phyloP scores from a whole-genome alignment of 2,329 filamentous ascomycete genomes.

The Fusarium cyanostomum region DNA sequence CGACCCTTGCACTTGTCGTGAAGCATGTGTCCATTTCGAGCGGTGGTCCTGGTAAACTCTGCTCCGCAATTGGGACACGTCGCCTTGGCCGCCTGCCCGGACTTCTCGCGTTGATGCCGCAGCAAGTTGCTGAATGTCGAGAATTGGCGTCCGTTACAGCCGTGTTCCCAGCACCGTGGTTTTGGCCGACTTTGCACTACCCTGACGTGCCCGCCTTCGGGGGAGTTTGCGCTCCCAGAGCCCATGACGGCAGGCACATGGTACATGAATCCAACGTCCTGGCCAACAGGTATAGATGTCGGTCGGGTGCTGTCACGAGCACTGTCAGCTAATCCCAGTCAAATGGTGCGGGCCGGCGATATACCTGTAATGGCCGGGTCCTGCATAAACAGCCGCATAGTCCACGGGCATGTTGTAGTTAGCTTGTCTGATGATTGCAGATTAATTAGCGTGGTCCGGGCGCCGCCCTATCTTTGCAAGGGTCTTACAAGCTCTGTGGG shows the following conservation, averaged over 20 bases:
- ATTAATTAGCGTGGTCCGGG: constrained; percentile 48
- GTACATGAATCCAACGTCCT: constrained; percentile 56
- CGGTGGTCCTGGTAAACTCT: constrained; percentile 89
- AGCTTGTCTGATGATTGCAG: constrained; percentile 40
- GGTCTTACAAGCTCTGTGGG: constrained; percentile 50
- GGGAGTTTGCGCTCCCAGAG: constrained; percentile 47
- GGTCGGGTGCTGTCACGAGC: constrained; percentile 48
- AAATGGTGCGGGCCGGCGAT: constrained; percentile 26
- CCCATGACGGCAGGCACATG: constrained; percentile 52
- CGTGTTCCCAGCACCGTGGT: constrained; percentile 96
- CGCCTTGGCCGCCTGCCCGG: constrained; percentile 87
- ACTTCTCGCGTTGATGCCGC: constrained; percentile 93
- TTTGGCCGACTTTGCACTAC: constrained; percentile 85
- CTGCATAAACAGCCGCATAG: constrained; percentile 52
- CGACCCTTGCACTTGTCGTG: constrained; percentile 92
- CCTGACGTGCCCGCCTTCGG: constrained; percentile 64
- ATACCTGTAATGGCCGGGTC: constrained; percentile 53
- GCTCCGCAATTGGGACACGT: constrained; percentile 91
- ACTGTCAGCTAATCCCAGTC: constrained; percentile 29
- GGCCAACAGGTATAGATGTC: constrained; percentile 50
- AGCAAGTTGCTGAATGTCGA: constrained; percentile 96
- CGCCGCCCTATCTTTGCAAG: constrained; percentile 31
- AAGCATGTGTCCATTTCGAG: constrained; percentile 83
- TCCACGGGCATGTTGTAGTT: constrained; percentile 57
- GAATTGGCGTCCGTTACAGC: constrained; percentile 94